A percentile compares a stretch with the other conserved stretches of the same genome.
Conservation (phyloP, 345 rosid genomes). For the Rhizophora apiculata region DNA sequence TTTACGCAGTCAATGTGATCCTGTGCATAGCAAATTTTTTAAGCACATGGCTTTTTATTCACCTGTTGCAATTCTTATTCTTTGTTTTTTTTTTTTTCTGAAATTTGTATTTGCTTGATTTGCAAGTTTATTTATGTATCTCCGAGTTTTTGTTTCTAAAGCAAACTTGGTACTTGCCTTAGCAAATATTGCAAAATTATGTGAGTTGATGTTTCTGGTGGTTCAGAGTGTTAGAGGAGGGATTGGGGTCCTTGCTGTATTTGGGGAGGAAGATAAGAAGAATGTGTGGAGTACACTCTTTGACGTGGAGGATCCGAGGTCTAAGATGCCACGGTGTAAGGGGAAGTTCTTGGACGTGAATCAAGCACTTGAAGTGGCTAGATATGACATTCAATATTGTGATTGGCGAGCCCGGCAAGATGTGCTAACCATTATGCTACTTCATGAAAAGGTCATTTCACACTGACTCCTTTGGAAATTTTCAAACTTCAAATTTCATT, state of each 20-base stretch:
- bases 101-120: not conserved
- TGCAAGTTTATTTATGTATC: not conserved
- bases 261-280: slow-evolving; percentile 82
- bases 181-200: not conserved
- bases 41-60: not conserved
- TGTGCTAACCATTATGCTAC: slow-evolving; percentile 83
- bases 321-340: slow-evolving; percentile 68
- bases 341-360: slow-evolving; percentile 84
- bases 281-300: slow-evolving; percentile 69
- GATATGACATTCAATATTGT: slow-evolving; percentile 83
- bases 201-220: slow-evolving; percentile 13
- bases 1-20: not conserved
- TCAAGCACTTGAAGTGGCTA: slow-evolving; percentile 91
- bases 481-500: not conserved
- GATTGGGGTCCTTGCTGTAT: slow-evolving; percentile 69
- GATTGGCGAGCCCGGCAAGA: slow-evolving; percentile 99
- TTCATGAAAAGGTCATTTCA: slow-evolving; percentile 80
- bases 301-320: slow-evolving; percentile 94
- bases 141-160: not conserved
- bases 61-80: not conserved
- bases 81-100: not conserved
- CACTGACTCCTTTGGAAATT: not conserved
- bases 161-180: not conserved
- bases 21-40: not conserved
- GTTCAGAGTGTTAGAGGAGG: slow-evolving; percentile 64